Conservation (phyloP, 257 asterid species). For the Lavandula angustifolia region DNA sequence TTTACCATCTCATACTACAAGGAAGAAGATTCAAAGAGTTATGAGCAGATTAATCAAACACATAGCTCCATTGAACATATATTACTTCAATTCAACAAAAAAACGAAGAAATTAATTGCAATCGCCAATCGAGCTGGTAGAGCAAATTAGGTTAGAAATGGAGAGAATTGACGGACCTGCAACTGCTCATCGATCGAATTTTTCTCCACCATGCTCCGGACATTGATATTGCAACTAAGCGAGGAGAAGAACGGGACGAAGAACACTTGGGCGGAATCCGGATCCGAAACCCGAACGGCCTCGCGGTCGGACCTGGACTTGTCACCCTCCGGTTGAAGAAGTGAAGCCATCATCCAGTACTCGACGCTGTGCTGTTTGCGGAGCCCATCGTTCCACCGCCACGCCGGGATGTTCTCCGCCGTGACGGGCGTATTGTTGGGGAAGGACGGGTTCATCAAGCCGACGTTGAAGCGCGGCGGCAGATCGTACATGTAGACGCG, state of each 20-base stretch:
- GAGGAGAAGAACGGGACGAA: slow-evolving; percentile 94
- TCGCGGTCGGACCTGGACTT: slow-evolving; percentile 39
- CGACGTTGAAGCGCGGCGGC: slow-evolving; percentile 56
- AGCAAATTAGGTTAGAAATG: background rate
- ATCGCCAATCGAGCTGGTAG: background rate
- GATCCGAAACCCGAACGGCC: slow-evolving; percentile 79
- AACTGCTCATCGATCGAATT: slow-evolving; percentile 65
- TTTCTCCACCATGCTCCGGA: slow-evolving; percentile 56
- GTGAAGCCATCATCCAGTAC: slow-evolving; percentile 69
- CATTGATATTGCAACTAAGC: slow-evolving; percentile 65
- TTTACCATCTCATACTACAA: slow-evolving; percentile 68
- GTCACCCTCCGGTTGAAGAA: slow-evolving; percentile 36
- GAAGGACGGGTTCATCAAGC: slow-evolving; percentile 45
- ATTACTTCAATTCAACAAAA: background rate
- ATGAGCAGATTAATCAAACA: no score
- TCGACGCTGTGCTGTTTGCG: slow-evolving; percentile 56
- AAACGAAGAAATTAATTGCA: background rate
- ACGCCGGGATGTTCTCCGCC: slow-evolving; percentile 43
- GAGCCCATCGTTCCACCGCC: slow-evolving; percentile 54
- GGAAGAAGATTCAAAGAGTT: background rate
- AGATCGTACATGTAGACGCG: slow-evolving; percentile 60
- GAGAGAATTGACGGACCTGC: slow-evolving; percentile 56
- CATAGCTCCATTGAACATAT: background rate
- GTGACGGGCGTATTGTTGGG: slow-evolving; percentile 38
- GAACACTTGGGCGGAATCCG: slow-evolving; percentile 69